A percentile compares a stretch with the other conserved stretches of the same genome.
phyloP scores from a whole-genome alignment of 2,329 filamentous ascomycete genomes.

The Penicillium sclerotigenum region DNA sequence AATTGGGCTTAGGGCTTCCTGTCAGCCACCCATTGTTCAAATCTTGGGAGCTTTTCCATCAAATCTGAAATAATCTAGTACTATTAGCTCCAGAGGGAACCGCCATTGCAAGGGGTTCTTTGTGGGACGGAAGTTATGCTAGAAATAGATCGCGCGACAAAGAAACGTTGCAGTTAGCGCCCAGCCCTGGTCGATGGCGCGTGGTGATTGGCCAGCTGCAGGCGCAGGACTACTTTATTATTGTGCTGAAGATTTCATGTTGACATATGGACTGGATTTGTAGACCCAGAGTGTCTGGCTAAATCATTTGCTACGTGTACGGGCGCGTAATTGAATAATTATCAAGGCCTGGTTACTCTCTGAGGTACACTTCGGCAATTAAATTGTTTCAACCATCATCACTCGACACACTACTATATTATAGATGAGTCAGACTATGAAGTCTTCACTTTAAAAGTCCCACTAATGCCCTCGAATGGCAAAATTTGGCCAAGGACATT shows the following conservation, averaged over 20 bases:
- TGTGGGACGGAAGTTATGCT: constrained; percentile 8
- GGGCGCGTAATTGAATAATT: constrained; percentile 1
- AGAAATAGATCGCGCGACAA: constrained; percentile 15
- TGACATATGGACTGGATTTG: neutral
- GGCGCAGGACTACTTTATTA: neutral
- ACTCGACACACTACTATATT: neutral
- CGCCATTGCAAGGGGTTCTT: constrained; percentile 9
- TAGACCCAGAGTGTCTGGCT: neutral
- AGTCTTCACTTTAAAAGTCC: constrained; percentile 38
- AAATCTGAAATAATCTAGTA: neutral
- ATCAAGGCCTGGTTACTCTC: neutral
- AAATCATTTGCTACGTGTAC: neutral
- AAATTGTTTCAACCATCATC: neutral
- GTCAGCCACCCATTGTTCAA: constrained; percentile 1
- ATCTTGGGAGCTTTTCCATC: neutral
- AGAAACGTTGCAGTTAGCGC: constrained; percentile 13
- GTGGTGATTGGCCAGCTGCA: constrained; percentile 8
- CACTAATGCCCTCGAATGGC: constrained; percentile 67
- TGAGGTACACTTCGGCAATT: neutral
- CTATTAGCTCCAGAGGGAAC: neutral
- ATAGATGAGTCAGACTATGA: constrained; percentile 5
- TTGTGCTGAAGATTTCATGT: neutral
- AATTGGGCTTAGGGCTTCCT: constrained; percentile 4
- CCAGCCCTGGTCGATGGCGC: neutral
- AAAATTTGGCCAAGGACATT: constrained; percentile 58